Conservation (phyloP, 768 basidiomycete genomes). For the Termitomyces titanicus region DNA sequence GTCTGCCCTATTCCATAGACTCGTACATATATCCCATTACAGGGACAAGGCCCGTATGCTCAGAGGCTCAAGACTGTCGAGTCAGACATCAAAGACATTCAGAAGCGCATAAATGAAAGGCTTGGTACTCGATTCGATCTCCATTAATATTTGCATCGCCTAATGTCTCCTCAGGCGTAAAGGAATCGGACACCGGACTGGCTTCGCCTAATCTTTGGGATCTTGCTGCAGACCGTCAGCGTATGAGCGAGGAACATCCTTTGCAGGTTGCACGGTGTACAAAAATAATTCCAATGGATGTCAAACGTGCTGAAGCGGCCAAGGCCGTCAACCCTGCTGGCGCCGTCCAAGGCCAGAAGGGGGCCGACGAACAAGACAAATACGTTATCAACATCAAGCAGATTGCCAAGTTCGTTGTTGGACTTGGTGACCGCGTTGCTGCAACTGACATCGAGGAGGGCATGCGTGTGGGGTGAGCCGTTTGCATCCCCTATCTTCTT, state of each 20-base stretch:
- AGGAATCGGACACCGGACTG: constrained; percentile 97
- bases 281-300: constrained; percentile 90
- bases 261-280: constrained; percentile 97
- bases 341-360: constrained; percentile 83
- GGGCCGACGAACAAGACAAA: constrained; percentile 98
- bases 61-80: constrained; percentile 84
- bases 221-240: constrained; percentile 84
- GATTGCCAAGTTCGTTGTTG: constrained; percentile 99
- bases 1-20: not conserved
- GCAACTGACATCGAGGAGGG: constrained; percentile 99
- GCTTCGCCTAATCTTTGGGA: constrained; percentile 98
- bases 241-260: constrained; percentile 91
- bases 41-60: constrained; percentile 99
- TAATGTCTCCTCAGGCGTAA: constrained; percentile 59
- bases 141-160: not conserved
- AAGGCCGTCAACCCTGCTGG: constrained; percentile 75
- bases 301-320: constrained; percentile 72
- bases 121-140: constrained; percentile 56
- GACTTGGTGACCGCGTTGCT: constrained; percentile 92
- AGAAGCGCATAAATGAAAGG: constrained; percentile 97
- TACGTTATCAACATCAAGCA: constrained; percentile 99
- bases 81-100: constrained; percentile 90
- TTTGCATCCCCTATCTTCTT: not conserved
- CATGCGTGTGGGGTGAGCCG: constrained; percentile 96
- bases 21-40: constrained; percentile 1